Conservation (phyloP, 1,284 basidiomycete genomes). For the Hemileia vastatrix region DNA sequence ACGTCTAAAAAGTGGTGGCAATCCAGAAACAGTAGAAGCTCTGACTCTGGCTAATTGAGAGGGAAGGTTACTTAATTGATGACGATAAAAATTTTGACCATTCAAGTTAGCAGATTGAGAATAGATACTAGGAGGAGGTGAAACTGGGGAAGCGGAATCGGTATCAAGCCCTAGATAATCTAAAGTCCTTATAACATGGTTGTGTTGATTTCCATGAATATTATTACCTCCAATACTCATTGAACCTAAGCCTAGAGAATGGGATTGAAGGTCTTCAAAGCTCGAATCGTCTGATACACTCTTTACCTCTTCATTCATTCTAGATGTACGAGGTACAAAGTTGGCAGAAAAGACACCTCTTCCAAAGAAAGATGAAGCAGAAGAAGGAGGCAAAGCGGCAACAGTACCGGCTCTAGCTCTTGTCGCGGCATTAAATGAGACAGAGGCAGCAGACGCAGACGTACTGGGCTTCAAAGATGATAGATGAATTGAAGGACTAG, state of each 20-base stretch:
- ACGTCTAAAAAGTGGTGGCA: slow-evolving; percentile 7
- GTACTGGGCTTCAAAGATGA: not conserved
- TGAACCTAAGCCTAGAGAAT: too few species aligned
- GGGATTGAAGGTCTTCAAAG: too few species aligned
- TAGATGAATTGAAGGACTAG: not conserved
- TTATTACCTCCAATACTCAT: slow-evolving; percentile 9
- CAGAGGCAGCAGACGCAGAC: too few species aligned
- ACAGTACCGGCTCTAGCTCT: slow-evolving; percentile 19
- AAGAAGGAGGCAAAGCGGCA: slow-evolving; percentile 16
- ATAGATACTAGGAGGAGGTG: not conserved
- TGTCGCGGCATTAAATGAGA: too few species aligned
- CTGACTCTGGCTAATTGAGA: slow-evolving; percentile 15
- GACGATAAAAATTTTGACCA: too few species aligned
- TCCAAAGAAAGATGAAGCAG: slow-evolving; percentile 19
- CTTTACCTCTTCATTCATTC: slow-evolving; percentile 21
- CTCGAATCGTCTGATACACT: slow-evolving; percentile 15
- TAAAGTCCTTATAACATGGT: slow-evolving; percentile 82
- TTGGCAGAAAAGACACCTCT: slow-evolving; percentile 18
- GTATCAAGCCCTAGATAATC: slow-evolving; percentile 90
- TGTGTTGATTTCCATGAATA: slow-evolving; percentile 56
- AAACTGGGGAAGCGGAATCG: slow-evolving; percentile 39
- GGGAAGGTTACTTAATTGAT: too few species aligned
- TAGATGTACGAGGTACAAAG: slow-evolving; percentile 11
- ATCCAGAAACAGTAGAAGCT: slow-evolving; percentile 19
- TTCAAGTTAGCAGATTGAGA: not conserved